Conservation (phyloP, 2,329 filamentous ascomycete genomes). For the Trichoderma sp. region DNA sequence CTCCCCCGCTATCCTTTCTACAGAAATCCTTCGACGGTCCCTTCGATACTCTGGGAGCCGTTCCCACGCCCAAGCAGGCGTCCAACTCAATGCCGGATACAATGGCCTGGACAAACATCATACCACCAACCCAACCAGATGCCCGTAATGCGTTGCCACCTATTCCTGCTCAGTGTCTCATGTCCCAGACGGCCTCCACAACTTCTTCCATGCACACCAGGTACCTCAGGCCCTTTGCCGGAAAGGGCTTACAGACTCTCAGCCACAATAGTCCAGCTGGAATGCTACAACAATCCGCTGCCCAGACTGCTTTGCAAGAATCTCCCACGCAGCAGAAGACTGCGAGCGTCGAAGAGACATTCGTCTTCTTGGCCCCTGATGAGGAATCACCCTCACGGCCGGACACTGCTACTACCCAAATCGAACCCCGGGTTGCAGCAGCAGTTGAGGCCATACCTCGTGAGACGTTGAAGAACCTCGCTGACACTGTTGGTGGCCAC, state of each 20-base stretch:
- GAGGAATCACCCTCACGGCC: constrained; percentile 21
- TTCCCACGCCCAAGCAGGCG: constrained; percentile 30
- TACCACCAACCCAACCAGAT: constrained; percentile 42
- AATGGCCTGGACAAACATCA: constrained; percentile 48
- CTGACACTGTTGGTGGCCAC: constrained; percentile 57
- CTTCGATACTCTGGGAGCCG: constrained; percentile 23
- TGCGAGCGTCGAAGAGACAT: constrained; percentile 26
- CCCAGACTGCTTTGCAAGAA: not conserved
- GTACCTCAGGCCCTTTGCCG: constrained; percentile 55
- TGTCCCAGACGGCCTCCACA: constrained; percentile 54
- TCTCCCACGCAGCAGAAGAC: constrained; percentile 22
- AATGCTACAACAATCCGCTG: constrained; percentile 25
- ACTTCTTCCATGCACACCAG: constrained; percentile 49
- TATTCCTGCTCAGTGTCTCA: constrained; percentile 50
- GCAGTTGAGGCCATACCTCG: constrained; percentile 29
- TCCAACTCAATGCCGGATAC: constrained; percentile 56
- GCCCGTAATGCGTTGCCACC: constrained; percentile 40
- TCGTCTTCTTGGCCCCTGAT: constrained; percentile 27
- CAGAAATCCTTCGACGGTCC: constrained; percentile 32
- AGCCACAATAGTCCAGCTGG: constrained; percentile 31
- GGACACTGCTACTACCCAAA: constrained; percentile 30
- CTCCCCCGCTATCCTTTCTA: constrained; percentile 36
- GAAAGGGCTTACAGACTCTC: constrained; percentile 55
- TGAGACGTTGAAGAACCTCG: constrained; percentile 45
- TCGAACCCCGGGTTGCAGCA: constrained; percentile 27